Evolutionary conservation across 805 yeast species (phyloP), one percentile per base, ranked within the genome.

Genomic region (Diddensiella transvaalensis): DNA sequence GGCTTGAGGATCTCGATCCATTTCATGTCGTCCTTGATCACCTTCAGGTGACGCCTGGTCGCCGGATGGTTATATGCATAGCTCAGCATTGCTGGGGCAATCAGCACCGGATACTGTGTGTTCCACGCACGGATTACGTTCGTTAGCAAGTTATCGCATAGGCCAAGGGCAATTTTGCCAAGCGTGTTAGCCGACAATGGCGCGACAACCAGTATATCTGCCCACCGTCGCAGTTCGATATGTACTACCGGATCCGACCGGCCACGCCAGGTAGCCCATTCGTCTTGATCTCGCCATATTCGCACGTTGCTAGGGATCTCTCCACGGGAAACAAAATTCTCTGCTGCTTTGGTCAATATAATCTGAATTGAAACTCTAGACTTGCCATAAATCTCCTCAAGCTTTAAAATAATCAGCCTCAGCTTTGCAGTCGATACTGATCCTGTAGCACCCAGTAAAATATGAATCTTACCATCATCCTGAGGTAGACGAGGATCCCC

Each of bases 61-160:
- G 89, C 79, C 2, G 91, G 84, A 44, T 95, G 86, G 60, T 85
- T 88, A 69, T 91, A 91, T 57, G 95, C 87, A 62, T 87, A 83
- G 50, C 95, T 85, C 29, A 87, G 88, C 98, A 91, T 91, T 1
- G 96, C 90, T 3, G 99, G 98, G 0, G 98, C 98, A 55, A 89
- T 71, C 36, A 91, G 70, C 4, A 91, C 82, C 2, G 98, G 98
- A 55, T 83, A 83, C 42, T 85, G 80, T 0, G 96, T 85, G 66
- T 93, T 90, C 99, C 99, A 91, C 1, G 96, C 96, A 51, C 99
- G 75, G 15, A 93, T 78, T 18, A 90, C 95, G 61, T 85, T 85
- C 3, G 98, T 91, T 49, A 93, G 72, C 55, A 91, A 71, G 66
- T 93, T 93, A 66, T 91, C 98, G 62, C 97, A 91, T 38, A 91